Conservation (phyloP, 805 yeast species). For the Candida coleopterorum region DNA sequence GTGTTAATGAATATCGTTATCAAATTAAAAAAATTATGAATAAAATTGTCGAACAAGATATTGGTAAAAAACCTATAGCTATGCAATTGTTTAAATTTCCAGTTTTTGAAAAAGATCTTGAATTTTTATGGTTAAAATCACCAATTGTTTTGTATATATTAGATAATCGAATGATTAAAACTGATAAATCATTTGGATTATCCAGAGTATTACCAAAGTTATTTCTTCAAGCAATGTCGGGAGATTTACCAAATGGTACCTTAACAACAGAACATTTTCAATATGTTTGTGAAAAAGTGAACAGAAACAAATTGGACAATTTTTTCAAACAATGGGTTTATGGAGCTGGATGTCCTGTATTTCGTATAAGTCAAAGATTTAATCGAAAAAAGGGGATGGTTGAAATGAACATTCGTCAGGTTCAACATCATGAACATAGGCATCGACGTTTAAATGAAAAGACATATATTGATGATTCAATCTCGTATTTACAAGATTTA, state of each 20-base stretch:
- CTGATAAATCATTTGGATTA: slow-evolving; percentile 90
- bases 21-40: slow-evolving; percentile 63
- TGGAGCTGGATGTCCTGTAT: slow-evolving; percentile 84
- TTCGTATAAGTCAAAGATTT: slow-evolving; percentile 85
- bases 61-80: slow-evolving; percentile 80
- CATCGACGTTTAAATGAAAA: slow-evolving; percentile 14
- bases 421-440: slow-evolving; percentile 61
- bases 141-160: slow-evolving; percentile 81
- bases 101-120: slow-evolving; percentile 53
- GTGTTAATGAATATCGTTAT: slow-evolving; percentile 75
- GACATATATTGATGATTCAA: slow-evolving; percentile 44
- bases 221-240: slow-evolving; percentile 92
- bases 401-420: slow-evolving; percentile 91
- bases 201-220: slow-evolving; percentile 88
- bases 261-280: slow-evolving; percentile 82
- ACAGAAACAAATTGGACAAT: slow-evolving; percentile 72
- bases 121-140: slow-evolving; percentile 71
- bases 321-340: slow-evolving; percentile 94
- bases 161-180: slow-evolving; percentile 91
- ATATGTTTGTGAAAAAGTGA: slow-evolving; percentile 91
- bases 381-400: slow-evolving; percentile 91
- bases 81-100: slow-evolving; percentile 65
- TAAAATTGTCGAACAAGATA: slow-evolving; percentile 64
- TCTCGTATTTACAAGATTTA: slow-evolving; percentile 38
- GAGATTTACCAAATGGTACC: slow-evolving; percentile 75